These are phyloP conservation scores for Penicillium waksmanii DNA, from an alignment of 495 filamentous ascomycete species.

Conservation along the genomic window DNA sequence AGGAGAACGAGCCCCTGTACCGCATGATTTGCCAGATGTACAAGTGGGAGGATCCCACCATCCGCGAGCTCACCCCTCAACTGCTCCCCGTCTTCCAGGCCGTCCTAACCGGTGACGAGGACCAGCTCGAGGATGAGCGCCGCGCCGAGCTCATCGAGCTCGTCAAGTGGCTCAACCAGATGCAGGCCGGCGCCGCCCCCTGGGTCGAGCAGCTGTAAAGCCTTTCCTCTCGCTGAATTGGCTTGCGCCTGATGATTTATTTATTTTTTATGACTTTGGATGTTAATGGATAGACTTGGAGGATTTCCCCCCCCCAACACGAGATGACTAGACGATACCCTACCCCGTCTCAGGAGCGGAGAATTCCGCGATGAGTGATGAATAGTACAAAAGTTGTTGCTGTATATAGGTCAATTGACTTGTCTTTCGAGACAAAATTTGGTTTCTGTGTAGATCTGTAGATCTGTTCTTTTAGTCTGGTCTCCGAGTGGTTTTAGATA, in stretches of 20 bases:
- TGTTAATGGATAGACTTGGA: slow-evolving; percentile 45
- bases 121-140: slow-evolving; percentile 84
- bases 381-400: slow-evolving; percentile 38
- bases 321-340: slow-evolving; percentile 52
- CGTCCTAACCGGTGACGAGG: slow-evolving; percentile 76
- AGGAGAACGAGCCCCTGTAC: slow-evolving; percentile 94
- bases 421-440: slow-evolving; percentile 1
- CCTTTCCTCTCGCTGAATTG: slow-evolving; percentile 2
- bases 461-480: neutral
- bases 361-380: slow-evolving; percentile 41
- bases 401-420: slow-evolving; percentile 38
- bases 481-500: no score
- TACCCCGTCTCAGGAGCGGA: slow-evolving; percentile 39
- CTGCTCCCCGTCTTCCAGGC: slow-evolving; percentile 80
- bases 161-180: slow-evolving; percentile 70
- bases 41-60: slow-evolving; percentile 69
- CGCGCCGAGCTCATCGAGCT: slow-evolving; percentile 68
- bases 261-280: slow-evolving; percentile 30
- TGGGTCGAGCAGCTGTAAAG: slow-evolving; percentile 50
- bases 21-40: slow-evolving; percentile 86
- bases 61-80: slow-evolving; percentile 74
- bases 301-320: slow-evolving; percentile 28
- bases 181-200: slow-evolving; percentile 48
- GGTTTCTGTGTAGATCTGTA: neutral
- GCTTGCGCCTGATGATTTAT: slow-evolving; percentile 4